phyloP scores from a whole-genome alignment of 176 grass and related monocot species.

The Canna indica region DNA sequence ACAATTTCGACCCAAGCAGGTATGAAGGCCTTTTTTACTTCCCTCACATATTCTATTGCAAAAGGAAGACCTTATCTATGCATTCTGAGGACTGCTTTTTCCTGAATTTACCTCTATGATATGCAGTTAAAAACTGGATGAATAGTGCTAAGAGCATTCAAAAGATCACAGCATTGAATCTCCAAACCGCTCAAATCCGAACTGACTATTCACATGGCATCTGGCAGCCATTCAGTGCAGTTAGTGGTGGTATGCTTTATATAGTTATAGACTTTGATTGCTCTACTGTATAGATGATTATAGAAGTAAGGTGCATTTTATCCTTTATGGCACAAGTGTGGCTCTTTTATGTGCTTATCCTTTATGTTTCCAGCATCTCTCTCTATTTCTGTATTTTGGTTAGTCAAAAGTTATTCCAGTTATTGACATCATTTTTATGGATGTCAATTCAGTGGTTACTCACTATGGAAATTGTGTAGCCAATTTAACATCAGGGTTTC shows the following conservation, averaged over 20 bases:
- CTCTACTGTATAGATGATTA: neutral
- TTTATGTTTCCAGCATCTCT: too few species aligned
- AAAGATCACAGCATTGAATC: neutral
- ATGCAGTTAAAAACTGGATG: neutral
- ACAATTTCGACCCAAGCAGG: neutral
- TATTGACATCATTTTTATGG: neutral
- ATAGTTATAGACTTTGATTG: neutral
- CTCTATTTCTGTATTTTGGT: too few species aligned
- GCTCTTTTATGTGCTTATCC: neutral
- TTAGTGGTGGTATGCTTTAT: neutral
- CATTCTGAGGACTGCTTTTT: neutral
- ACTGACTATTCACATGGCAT: neutral
- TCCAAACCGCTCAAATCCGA: neutral
- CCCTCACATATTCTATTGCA: neutral
- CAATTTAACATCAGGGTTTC: neutral
- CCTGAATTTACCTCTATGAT: neutral
- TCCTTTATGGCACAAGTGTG: too few species aligned
- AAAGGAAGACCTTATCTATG: neutral
- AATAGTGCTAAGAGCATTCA: neutral
- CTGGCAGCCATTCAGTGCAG: neutral
- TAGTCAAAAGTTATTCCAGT: too few species aligned
- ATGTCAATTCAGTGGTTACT: neutral
- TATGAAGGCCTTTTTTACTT: neutral
- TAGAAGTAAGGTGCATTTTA: neutral
- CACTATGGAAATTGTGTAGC: neutral